Conservation (phyloP, 129 eudicot genomes). For the carrot (Daucus carota) region DNA sequence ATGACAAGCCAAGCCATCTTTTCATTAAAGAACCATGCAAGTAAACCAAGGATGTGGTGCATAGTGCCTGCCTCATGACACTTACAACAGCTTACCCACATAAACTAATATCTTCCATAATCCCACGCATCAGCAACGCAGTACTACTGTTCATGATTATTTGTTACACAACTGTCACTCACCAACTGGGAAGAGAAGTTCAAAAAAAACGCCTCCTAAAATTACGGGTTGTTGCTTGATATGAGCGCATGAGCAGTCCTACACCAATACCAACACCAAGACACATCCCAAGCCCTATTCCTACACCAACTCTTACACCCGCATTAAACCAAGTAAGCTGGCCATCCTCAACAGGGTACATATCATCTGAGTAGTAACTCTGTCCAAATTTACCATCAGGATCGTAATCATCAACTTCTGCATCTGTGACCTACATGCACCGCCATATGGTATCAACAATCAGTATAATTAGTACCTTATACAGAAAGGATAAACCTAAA, state of each 20-base stretch:
- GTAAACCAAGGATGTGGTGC: background rate
- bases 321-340: conserved; percentile 93
- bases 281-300: conserved; percentile 86
- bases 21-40: background rate
- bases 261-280: conserved; percentile 78
- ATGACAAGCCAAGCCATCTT: background rate
- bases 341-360: conserved; percentile 76
- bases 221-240: conserved; percentile 74
- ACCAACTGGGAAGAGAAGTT: conserved; percentile 11
- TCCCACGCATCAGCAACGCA: background rate
- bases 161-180: background rate
- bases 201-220: conserved; percentile 76
- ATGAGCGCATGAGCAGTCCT: conserved; percentile 84
- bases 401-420: conserved; percentile 54
- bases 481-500: background rate
- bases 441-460: background rate
- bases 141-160: background rate
- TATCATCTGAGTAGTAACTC: conserved; percentile 53
- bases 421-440: conserved; percentile 38
- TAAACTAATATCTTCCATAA: background rate
- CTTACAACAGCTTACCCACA: background rate
- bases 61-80: conserved; percentile 9
- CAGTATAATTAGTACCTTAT: background rate
- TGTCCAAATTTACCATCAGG: conserved; percentile 41
- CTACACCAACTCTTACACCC: conserved; percentile 79